Base-by-base conservation (phyloP, 345 rosid genomes). In the Erucastrum elatum region DNA sequence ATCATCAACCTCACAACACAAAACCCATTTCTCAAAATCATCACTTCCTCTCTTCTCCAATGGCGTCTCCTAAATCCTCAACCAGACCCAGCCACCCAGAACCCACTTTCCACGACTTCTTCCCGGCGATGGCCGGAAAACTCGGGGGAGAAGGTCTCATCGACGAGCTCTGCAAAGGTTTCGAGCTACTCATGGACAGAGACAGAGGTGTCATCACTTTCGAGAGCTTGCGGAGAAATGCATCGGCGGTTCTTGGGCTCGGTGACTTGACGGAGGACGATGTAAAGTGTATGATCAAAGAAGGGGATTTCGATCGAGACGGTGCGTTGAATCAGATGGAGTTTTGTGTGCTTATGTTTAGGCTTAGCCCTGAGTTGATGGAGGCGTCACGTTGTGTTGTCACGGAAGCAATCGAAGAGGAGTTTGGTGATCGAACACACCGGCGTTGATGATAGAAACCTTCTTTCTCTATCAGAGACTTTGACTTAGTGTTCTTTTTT, bases 291-390 rank as follows among this genome's bases (percentile, higher is more conserved):
- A 90, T 91, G 98, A 61, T 94, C 64, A 77, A 72, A 66, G 94
- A 92, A 84, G 96, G 97, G 2, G 97, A 90, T 72, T 79, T 85
- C 33, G 96, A 92, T 63, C 82, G 96, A 0, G 96, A 92, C 60
- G 94, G 94, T 1, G 91, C 86, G 6, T 87, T 92, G 59, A 92
- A 77, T 73, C 96, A 90, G 87, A 90, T 89, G 97, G 96, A 92
- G 90, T 92, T 92, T 66, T 92, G 96, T 73, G 96, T 92, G n/a
- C 81, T 92, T 77, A 92, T 92, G 96, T 89, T 92, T 68, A 84
- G 96, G 84, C 84, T 92, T 75, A 90, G 97, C 46, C 96, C 96
- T 67, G 91, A 89, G 8, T 75, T 90, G 83, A 92, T 92, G 97
- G 92, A 88, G 49, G 94, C 91, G 63, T 92, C 97, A 6, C 78